Base-by-base conservation (phyloP, 2,329 filamentous ascomycete species). In the Aspergillus chevalieri region DNA sequence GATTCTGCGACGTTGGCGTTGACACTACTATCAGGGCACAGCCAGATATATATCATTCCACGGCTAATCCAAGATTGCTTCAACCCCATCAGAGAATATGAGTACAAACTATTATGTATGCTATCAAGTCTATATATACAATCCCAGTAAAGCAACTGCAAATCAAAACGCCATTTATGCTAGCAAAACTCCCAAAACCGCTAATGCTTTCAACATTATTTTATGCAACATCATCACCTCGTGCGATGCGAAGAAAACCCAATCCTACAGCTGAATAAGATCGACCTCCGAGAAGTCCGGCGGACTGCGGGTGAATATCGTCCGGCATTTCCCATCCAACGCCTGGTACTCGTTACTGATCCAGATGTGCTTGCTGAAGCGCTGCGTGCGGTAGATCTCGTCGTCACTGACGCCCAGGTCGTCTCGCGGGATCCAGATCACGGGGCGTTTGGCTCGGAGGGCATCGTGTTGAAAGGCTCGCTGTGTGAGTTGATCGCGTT, bases 311-410 rank as follows among this genome's bases (percentile, higher is more conserved):
- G 86, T 86, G 68, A 93, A 96, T 34, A 95, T 82, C 4, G 95
- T 89, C 15, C 86, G 82, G 26, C 83, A 82, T 67, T 89, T 90
- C 49, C 83, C 86, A 72, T 96, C 89, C 58, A 97, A 74, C 8
- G 89, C 87, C 17, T 92, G 90, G 51, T 90, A 90, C 66, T 94
- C 87, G 67, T 96, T 96, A 60, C 88, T 95, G 65, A 97, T 90
- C 87, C 90, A 95, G 47, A 97, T 86, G 56, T 78, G 77, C 51
- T 87, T 82, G 64, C 85, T 92, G 65, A 90, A 87, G 44, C 78
- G 77, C 56, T 84, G 79, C 6, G 90, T 95, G 33, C 87, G 78
- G 62, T 78, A 78, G 42, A 97, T 86, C 73, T 98, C 93, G 58
- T 97, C 92, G 59, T 95, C 89, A 57, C 87, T 90, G 50, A 98